phyloP scores from a whole-genome alignment of 345 rosid species.

The Melaleuca alternifolia region DNA sequence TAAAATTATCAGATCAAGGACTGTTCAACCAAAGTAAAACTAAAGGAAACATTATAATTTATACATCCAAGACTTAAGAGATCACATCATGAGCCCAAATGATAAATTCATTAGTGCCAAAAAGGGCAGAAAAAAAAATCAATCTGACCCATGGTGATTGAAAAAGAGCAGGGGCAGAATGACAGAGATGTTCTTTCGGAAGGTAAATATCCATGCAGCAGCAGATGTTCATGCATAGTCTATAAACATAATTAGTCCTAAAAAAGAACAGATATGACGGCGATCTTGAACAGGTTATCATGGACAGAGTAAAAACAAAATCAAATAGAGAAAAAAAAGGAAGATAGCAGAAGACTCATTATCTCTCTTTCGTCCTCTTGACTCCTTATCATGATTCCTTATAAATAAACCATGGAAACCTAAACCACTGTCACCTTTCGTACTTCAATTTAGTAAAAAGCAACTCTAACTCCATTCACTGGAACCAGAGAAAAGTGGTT shows the following conservation, averaged over 20 bases:
- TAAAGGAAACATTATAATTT: neutral
- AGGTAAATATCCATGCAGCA: neutral
- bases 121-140: neutral
- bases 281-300: neutral
- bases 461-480: neutral
- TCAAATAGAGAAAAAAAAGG: neutral
- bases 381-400: neutral
- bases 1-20: neutral
- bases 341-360: neutral
- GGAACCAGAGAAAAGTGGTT: neutral
- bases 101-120: neutral
- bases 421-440: neutral
- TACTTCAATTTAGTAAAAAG: neutral
- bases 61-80: neutral
- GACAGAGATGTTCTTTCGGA: neutral
- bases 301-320: neutral
- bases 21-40: neutral
- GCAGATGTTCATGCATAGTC: neutral
- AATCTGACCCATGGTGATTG: neutral
- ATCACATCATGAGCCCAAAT: neutral
- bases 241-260: neutral
- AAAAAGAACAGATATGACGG: neutral
- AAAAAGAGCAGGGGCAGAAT: neutral
- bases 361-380: neutral
- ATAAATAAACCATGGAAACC: neutral